A percentile compares a stretch with the other conserved stretches of the same genome.
Conservation (phyloP, 1,284 basidiomycete species). For the Meira nashicola region DNA sequence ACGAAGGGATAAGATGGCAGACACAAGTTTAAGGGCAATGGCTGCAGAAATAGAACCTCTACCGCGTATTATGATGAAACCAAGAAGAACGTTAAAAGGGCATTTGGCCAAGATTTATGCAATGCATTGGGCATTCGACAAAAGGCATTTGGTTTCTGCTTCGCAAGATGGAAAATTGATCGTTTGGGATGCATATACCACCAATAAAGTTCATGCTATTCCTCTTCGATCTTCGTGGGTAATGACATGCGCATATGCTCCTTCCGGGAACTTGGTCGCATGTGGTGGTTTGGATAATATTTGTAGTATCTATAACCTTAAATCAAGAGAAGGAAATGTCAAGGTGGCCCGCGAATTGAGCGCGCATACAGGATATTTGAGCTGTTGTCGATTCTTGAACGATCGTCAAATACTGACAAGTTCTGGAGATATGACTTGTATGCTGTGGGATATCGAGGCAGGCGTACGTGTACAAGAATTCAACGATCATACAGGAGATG, state of each 20-base stretch:
- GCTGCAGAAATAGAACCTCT: slow-evolving; percentile 90
- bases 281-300: slow-evolving; percentile 99
- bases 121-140: slow-evolving; percentile 97
- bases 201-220: slow-evolving; percentile 99
- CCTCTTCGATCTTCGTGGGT: slow-evolving; percentile 96
- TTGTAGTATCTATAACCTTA: slow-evolving; percentile 92
- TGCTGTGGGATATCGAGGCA: slow-evolving; percentile 98
- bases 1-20: slow-evolving; percentile 88
- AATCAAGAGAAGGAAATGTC: slow-evolving; percentile 63
- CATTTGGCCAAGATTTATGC: slow-evolving; percentile 99
- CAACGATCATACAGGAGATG: slow-evolving; percentile 97
- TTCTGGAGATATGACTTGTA: slow-evolving; percentile 98
- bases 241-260: slow-evolving; percentile 99
- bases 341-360: slow-evolving; percentile 73
- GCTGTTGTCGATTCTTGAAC: slow-evolving; percentile 95
- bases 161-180: slow-evolving; percentile 99
- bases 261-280: slow-evolving; percentile 91
- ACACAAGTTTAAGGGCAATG: slow-evolving; percentile 93
- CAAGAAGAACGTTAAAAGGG: slow-evolving; percentile 86
- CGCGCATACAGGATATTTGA: slow-evolving; percentile 94
- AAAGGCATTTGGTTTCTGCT: slow-evolving; percentile 93
- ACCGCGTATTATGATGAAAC: slow-evolving; percentile 91
- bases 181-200: slow-evolving; percentile 99
- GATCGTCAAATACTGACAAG: slow-evolving; percentile 96
- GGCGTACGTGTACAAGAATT: slow-evolving; percentile 93